Evolutionary conservation across 257 asterid species (phyloP), one percentile per base, ranked within the genome.

Genomic region (Ophiorrhiza pumila): DNA sequence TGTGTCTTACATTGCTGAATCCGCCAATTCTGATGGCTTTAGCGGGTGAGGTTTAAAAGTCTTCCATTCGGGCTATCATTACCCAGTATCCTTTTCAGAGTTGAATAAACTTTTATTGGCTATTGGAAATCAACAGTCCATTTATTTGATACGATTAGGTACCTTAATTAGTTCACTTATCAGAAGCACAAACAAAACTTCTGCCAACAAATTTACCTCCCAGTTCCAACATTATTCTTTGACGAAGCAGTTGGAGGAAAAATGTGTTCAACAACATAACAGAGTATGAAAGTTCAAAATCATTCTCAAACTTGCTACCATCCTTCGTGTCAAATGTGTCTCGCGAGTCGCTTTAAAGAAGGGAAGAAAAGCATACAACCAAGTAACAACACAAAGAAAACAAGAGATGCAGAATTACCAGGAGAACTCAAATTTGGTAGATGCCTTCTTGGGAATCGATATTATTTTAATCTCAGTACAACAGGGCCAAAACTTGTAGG

Each of bases 361-460:
- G 7, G 34, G 60, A 6, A 9, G 60, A 55, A 55, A 32, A 55
- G 11, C 3, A 23, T 55, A 2, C 8, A 55, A 31, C n/a, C 32
- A 9, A 53, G 1, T 8, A 17, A 18, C n/a, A 18, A 49, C n/a
- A 47, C 12, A 47, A 14, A 13, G 17, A 47, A 49, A 17, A 49
- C 15, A 17, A 49, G 55, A 15, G 55, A n/a, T n/a, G n/a, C n/a
- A n/a, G n/a, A n/a, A n/a, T n/a, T n/a, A n/a, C n/a, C n/a, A n/a
- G n/a, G n/a, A n/a, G n/a, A n/a, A 46, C 52, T 29, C 18, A 58
- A 69, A 69, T 73, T 41, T 43, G 43, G 62, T 49, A 43, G 18
- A 22, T 31, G 15, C 13, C 32, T 53, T 55, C 25, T 55, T n/a
- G 8, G 60, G 60, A 32, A 55, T 34, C 23, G n/a, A 46, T 56